phyloP scores from a whole-genome alignment of 495 filamentous ascomycete genomes.

The Aspergillus sclerotioniger region DNA sequence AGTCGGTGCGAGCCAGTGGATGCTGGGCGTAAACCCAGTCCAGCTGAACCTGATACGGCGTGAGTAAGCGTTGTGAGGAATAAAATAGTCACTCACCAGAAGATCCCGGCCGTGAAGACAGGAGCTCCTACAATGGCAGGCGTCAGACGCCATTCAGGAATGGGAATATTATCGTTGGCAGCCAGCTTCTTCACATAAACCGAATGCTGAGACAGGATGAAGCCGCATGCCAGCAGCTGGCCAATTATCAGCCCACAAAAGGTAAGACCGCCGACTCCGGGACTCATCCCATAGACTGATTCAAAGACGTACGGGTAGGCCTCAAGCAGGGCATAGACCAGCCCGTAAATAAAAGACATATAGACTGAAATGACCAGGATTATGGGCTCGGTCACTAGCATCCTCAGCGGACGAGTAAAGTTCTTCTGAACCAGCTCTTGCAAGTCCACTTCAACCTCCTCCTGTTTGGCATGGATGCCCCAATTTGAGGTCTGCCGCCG shows the following conservation, averaged over 20 bases:
- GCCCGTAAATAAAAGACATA: conserved; percentile 30
- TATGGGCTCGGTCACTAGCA: conserved; percentile 36
- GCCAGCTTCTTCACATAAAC: conserved; percentile 55
- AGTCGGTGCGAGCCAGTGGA: conserved; percentile 25
- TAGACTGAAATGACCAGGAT: conserved; percentile 34
- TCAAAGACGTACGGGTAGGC: conserved; percentile 29
- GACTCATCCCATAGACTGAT: conserved; percentile 17
- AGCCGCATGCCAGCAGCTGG: conserved; percentile 16
- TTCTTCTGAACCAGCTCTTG: conserved; percentile 29
- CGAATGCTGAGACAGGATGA: conserved; percentile 60
- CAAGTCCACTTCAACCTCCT: conserved; percentile 33
- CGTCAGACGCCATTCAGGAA: conserved; percentile 42
- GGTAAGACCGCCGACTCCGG: conserved; percentile 19
- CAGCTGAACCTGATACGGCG: conserved; percentile 48
- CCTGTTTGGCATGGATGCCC: conserved; percentile 39
- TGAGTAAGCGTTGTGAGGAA: conserved; percentile 74
- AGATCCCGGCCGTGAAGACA: conserved; percentile 52
- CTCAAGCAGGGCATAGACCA: conserved; percentile 33
- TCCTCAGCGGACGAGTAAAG: conserved; percentile 30
- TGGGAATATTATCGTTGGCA: conserved; percentile 64
- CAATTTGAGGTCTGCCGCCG: conserved; percentile 31
- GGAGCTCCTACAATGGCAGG: conserved; percentile 47
- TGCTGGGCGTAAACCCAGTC: conserved; percentile 19
- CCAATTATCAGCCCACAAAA: conserved; percentile 27
- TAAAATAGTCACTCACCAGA: conserved; percentile 67